Evolutionary conservation across 2,329 filamentous ascomycete species (phyloP), one percentile per base, ranked within the genome.

Genomic region (Cryphonectria nitschkei): DNA sequence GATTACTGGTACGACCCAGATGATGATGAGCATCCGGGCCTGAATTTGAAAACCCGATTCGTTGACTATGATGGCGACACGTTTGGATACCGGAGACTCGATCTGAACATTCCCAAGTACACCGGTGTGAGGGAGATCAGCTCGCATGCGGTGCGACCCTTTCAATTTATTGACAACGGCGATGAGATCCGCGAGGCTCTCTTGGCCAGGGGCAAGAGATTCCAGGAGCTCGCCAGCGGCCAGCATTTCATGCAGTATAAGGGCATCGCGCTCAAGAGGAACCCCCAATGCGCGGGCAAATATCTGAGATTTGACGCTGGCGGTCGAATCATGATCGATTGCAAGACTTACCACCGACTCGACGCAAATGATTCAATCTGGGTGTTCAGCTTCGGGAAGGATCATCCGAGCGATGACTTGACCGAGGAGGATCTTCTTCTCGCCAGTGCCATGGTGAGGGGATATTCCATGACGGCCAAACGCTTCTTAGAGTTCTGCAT

Each of bases 61-160:
- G 74, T 80, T 37, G 80, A 81, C 72, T 81, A 77, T 34, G 78
- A 82, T 65, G 80, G 81, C n/a, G 77, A 80, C 32, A 73, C 71
- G 9, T 74, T 81, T 4, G 79, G 80, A 19, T 74, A 73, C 3
- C 74, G 77, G 5, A 72, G 58, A n/a, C 68, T 68, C 5, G 70
- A 74, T 22, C 50, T 80, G 4, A 64, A 74, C 14, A 76, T 81
- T 32, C 69, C 74, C 13, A 75, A 76, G 43, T 81, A 80, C 63
- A 62, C 72, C 70, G 76, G 71, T 32, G 75, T 72, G 66, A 77
- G 74, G 46, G 72, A 79, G 5, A 74, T 76, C 50, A 75, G 76
- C 22, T 73, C 75, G 13, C 76, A 81, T 22, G 68, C 74, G 19
- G 75, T 75, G 11, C 77, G 78, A 68, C 80, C 79, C 1, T 73